Conservation (phyloP, 2,329 filamentous ascomycete genomes). For the Alternaria triticina region DNA sequence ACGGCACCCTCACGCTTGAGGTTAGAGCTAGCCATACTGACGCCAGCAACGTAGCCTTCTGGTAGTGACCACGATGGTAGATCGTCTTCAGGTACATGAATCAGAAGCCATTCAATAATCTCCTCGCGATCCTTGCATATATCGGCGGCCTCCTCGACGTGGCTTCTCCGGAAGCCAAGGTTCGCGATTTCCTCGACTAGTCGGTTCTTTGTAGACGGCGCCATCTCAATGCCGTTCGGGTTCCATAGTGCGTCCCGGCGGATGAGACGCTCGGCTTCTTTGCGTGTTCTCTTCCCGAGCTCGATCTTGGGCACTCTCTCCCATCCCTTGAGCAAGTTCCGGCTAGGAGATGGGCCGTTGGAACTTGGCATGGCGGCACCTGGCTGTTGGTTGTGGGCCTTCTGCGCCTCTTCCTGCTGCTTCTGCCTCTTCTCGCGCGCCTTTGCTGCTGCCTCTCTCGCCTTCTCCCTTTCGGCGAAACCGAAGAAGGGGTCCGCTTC, state of each 20-base stretch:
- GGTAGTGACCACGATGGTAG: slow-evolving; percentile 91
- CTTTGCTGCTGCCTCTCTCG: slow-evolving; percentile 77
- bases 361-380: slow-evolving; percentile 39
- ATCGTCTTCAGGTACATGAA: slow-evolving; percentile 97
- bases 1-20: slow-evolving; percentile 81
- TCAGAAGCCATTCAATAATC: slow-evolving; percentile 91
- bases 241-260: slow-evolving; percentile 87
- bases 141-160: slow-evolving; percentile 84
- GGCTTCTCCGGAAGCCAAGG: slow-evolving; percentile 88
- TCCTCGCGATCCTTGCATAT: slow-evolving; percentile 93
- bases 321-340: slow-evolving; percentile 73
- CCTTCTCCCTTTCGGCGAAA: slow-evolving; percentile 78
- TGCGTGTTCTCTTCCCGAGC: slow-evolving; percentile 82
- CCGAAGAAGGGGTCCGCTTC: slow-evolving; percentile 92
- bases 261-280: slow-evolving; percentile 79
- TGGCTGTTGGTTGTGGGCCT: slow-evolving; percentile 62
- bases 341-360: slow-evolving; percentile 39
- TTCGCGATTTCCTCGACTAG: slow-evolving; percentile 76
- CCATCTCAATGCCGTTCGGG: slow-evolving; percentile 73
- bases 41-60: slow-evolving; percentile 87
- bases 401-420: slow-evolving; percentile 64
- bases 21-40: slow-evolving; percentile 83
- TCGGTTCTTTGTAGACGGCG: slow-evolving; percentile 60
- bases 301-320: slow-evolving; percentile 86
- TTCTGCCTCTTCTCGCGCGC: slow-evolving; percentile 70